These are phyloP conservation scores for Picochlorum sp. DNA, from an alignment of 139 green algal genomes.

Conservation along the genomic window DNA sequence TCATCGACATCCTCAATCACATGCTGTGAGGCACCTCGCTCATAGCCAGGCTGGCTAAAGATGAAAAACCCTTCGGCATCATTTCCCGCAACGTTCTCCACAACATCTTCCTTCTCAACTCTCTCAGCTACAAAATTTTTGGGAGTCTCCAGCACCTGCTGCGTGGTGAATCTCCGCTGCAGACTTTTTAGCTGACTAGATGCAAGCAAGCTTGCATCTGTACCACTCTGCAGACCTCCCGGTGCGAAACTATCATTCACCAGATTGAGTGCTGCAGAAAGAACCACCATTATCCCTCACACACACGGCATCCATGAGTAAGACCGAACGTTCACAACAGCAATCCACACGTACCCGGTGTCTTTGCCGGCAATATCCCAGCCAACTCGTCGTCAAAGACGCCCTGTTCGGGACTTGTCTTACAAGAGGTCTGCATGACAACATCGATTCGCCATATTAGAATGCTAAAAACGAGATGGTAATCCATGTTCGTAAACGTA, in stretches of 20 bases:
- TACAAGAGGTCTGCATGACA: no score
- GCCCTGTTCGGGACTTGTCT: no score
- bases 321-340: no score
- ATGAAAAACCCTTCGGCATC: conserved; percentile 27
- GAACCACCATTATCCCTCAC: no score
- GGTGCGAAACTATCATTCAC: no score
- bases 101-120: conserved; percentile 7
- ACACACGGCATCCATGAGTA: no score
- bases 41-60: conserved; percentile 24
- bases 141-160: conserved; percentile 25
- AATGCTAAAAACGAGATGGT: no score
- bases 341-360: background rate
- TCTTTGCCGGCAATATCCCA: background rate
- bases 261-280: no score
- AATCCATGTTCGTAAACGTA: no score
- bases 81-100: background rate
- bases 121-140: conserved; percentile 5
- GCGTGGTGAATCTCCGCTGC: conserved; percentile 23
- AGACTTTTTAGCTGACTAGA: conserved; percentile 21
- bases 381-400: no score
- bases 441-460: no score
- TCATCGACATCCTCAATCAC: background rate
- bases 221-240: no score
- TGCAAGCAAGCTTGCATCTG: conserved; percentile 4
- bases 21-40: conserved; percentile 20